Evolutionary conservation across 495 filamentous ascomycete species (phyloP).

Genomic region (Podospora anserina): DNA sequence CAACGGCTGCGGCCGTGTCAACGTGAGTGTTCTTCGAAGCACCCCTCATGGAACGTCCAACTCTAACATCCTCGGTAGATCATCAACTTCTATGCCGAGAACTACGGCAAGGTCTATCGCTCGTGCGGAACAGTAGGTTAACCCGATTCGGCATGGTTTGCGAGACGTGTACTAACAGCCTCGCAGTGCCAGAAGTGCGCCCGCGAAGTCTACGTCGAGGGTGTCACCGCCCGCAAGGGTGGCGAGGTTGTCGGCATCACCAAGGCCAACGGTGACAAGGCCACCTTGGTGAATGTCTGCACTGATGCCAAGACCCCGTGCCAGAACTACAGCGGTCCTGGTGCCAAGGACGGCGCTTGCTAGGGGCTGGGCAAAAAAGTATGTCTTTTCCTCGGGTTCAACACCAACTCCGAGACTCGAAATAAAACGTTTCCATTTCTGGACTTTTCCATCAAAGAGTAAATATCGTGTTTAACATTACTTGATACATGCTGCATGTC

Average conservation of each 20-base stretch:
- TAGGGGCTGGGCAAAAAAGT: neutral
- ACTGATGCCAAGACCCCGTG: neutral
- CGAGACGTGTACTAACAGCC: neutral
- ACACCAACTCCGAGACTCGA: too few species aligned
- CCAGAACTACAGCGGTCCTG: neutral
- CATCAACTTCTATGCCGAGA: slow-evolving; percentile 50
- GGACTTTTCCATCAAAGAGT: too few species aligned
- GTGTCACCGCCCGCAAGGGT: neutral
- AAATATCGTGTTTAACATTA: neutral
- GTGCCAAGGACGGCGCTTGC: neutral
- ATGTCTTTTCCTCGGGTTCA: neutral
- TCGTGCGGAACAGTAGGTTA: neutral
- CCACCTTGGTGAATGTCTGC: neutral
- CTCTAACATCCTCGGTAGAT: slow-evolving; percentile 26
- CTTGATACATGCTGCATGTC: neutral
- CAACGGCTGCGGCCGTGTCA: slow-evolving; percentile 30
- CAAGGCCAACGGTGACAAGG: neutral
- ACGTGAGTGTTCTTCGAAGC: neutral
- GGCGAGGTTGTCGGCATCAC: neutral
- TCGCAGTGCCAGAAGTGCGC: neutral
- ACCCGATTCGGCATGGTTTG: neutral
- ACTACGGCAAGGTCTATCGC: slow-evolving; percentile 46
- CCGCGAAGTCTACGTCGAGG: neutral
- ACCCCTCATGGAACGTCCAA: neutral
- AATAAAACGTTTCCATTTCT: too few species aligned